Evolutionary conservation across 495 filamentous ascomycete species (phyloP), one percentile per base, ranked within the genome.

Genomic region (Penicillium dipodomyicola): DNA sequence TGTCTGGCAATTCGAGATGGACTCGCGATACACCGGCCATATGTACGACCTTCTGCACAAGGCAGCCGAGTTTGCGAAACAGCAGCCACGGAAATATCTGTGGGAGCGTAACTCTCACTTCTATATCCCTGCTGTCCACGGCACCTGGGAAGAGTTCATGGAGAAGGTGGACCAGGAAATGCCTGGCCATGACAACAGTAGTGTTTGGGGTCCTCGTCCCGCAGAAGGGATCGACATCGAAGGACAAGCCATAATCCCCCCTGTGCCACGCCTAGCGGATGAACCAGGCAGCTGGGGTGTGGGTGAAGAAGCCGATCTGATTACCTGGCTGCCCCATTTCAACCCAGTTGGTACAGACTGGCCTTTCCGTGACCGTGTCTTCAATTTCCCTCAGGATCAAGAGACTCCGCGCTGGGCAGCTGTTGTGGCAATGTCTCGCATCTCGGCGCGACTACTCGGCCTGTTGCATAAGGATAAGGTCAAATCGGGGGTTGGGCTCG

Each of bases 101-200:
- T 90, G 87, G 87, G 88, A 91, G 58, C 82, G 87, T n/a, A 88
- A 82, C 58, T 80, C 84, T 32, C 78, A 85, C 30, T 88, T 81
- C 64, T 91, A 87, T 54, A 82, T 90, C 25, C 84, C 85, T 4
- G 71, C 71, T 1, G 58, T 80, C 17, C 83, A 91, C 60, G 84
- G 86, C 10, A 42, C 27, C 4, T 68, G 56, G 60, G 57, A 61
- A 22, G n/a, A 49, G 0, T 60, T 59, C 33, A 48, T n/a, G n/a
- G 19, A 30, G 2, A 54, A 41, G 14, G 58, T 65, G 15, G 46
- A 60, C 17, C 11, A 19, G 27, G n/a, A 29, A 2, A 57, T 63
- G 54, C 10, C 9, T 7, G 23, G 30, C 5, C 52, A 23, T 15
- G 51, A 57, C 10, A 52, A 64, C 0, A 69, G 15, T 6, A 46